Percentiles rank a stretch among this genome's conserved stretches.
Conservation (phyloP, 495 filamentous ascomycete genomes). For the Lepraria neglecta region DNA sequence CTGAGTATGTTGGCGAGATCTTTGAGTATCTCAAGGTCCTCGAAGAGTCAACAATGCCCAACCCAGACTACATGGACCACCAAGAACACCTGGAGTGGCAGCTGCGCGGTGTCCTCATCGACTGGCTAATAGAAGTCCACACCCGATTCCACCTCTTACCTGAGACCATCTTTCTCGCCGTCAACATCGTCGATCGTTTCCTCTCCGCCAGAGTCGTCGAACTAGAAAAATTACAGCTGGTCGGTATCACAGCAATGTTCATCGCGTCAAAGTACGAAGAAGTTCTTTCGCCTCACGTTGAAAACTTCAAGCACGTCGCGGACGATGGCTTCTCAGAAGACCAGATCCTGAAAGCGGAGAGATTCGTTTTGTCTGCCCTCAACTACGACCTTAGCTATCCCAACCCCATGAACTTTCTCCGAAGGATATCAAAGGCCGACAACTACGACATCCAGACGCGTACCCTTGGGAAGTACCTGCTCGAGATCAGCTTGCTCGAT, state of each 20-base stretch:
- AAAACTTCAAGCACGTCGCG: constrained; percentile 92
- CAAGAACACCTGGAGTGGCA: constrained; percentile 96
- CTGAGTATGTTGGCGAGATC: constrained; percentile 94
- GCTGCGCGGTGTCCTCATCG: constrained; percentile 93
- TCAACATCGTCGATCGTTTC: constrained; percentile 98
- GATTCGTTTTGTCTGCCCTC: constrained; percentile 80
- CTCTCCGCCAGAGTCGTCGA: constrained; percentile 88
- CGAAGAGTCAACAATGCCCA: constrained; percentile 75
- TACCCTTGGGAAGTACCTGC: constrained; percentile 95
- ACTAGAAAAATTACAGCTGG: constrained; percentile 88
- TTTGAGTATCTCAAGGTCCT: constrained; percentile 92
- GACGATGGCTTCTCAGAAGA: constrained; percentile 95
- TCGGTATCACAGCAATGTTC: constrained; percentile 97
- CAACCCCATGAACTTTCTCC: constrained; percentile 99
- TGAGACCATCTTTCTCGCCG: constrained; percentile 93
- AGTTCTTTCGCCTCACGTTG: constrained; percentile 90
- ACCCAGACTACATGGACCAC: constrained; percentile 87
- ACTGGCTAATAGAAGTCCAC: constrained; percentile 98
- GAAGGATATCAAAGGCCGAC: constrained; percentile 96
- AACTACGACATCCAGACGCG: constrained; percentile 96
- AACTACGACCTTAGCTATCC: constrained; percentile 98
- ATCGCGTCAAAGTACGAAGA: constrained; percentile 99
- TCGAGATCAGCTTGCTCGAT: constrained; percentile 93
- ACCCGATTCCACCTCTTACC: constrained; percentile 93
- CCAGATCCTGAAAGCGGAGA: constrained; percentile 94